Evolutionary conservation across 2,329 filamentous ascomycete species (phyloP).

Genomic region (Alternaria gansuensis): DNA sequence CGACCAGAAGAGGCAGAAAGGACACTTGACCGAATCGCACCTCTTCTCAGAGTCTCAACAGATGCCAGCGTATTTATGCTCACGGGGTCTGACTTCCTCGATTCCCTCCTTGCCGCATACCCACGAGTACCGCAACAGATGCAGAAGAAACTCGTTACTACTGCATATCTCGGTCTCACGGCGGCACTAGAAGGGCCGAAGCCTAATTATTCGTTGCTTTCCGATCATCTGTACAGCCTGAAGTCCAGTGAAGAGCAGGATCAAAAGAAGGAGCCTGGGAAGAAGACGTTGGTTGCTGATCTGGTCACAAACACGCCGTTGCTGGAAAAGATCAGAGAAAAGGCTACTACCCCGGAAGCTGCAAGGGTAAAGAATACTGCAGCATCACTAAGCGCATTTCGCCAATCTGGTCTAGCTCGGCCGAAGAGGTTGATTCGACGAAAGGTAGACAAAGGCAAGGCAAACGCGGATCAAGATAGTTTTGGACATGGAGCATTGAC

Average conservation of each 20-base stretch:
- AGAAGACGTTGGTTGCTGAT: slow-evolving; percentile 76
- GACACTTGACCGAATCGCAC: slow-evolving; percentile 67
- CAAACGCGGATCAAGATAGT: slow-evolving; percentile 49
- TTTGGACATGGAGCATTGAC: slow-evolving; percentile 48
- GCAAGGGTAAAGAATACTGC: slow-evolving; percentile 69
- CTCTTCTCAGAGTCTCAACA: slow-evolving; percentile 69
- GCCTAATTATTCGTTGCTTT: slow-evolving; percentile 76
- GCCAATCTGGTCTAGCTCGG: slow-evolving; percentile 62
- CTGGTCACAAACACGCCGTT: slow-evolving; percentile 83
- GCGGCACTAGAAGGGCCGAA: slow-evolving; percentile 72
- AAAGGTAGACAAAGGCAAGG: slow-evolving; percentile 74
- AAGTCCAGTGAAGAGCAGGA: slow-evolving; percentile 75
- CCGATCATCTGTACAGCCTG: slow-evolving; percentile 84
- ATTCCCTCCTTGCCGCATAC: slow-evolving; percentile 74
- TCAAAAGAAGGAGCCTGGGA: slow-evolving; percentile 51
- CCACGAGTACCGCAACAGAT: slow-evolving; percentile 69
- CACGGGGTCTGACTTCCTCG: slow-evolving; percentile 86
- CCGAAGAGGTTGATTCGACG: slow-evolving; percentile 62
- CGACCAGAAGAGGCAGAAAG: slow-evolving; percentile 65
- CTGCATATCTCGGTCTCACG: slow-evolving; percentile 76
- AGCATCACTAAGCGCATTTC: slow-evolving; percentile 67
- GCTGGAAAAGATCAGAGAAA: slow-evolving; percentile 68
- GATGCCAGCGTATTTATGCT: slow-evolving; percentile 70
- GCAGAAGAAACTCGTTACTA: slow-evolving; percentile 73
- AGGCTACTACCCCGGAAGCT: slow-evolving; percentile 61